A percentile compares a stretch with the other conserved stretches of the same genome.
Evolutionary conservation across 805 yeast species (phyloP).

Genomic region (Metschnikowia arizonensis): DNA sequence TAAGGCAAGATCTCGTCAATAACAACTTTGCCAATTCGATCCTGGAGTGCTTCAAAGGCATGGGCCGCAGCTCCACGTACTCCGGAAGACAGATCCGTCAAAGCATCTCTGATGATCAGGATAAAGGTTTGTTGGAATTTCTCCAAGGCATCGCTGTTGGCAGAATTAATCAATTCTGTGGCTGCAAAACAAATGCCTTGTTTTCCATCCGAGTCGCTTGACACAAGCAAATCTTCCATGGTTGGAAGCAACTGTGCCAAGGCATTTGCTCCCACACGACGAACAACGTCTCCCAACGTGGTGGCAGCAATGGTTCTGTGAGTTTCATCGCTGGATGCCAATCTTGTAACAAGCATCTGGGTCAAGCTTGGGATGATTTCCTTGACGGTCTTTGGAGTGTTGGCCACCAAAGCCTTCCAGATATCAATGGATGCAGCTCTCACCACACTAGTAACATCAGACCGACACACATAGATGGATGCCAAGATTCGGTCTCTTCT

Average conservation of each 20-base stretch:
- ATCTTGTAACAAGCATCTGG: conserved; percentile 68
- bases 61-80: conserved; percentile 91
- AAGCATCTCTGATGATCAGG: conserved; percentile 68
- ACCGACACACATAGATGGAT: conserved; percentile 87
- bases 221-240: conserved; percentile 57
- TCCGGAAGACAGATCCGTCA: conserved; percentile 64
- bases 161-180: conserved; percentile 75
- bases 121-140: conserved; percentile 69
- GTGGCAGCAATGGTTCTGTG: conserved; percentile 88
- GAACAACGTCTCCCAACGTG: conserved; percentile 90
- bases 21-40: conserved; percentile 74
- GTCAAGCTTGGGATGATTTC: conserved; percentile 86
- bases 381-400: conserved; percentile 91
- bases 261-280: conserved; percentile 88
- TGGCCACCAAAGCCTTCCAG: conserved; percentile 95
- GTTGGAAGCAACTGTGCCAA: conserved; percentile 82
- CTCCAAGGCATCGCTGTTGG: conserved; percentile 54
- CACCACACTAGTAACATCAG: conserved; percentile 83
- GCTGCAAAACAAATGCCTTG: conserved; percentile 97
- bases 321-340: conserved; percentile 76
- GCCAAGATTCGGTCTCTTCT: conserved; percentile 86
- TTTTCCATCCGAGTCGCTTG: conserved; percentile 75
- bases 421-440: conserved; percentile 87
- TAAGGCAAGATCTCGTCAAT: conserved; percentile 87
- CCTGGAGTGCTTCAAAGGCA: conserved; percentile 86